A percentile compares a stretch with the other conserved stretches of the same genome.
Evolutionary conservation across 2,329 filamentous ascomycete species (phyloP).

Genomic region (Apiospora saccharicola): DNA sequence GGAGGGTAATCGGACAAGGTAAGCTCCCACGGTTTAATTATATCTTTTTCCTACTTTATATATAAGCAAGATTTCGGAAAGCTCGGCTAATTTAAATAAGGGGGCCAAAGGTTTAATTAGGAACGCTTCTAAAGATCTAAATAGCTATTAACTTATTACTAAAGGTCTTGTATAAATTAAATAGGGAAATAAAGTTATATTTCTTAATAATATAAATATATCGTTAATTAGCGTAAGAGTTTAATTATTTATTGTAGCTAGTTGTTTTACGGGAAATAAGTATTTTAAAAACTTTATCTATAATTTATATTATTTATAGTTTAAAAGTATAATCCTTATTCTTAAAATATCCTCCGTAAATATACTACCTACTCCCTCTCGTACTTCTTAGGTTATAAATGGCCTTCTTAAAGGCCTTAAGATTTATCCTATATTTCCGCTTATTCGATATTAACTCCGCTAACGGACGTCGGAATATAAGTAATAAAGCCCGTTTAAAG

Average conservation of each 20-base stretch:
- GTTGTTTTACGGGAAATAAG: background rate
- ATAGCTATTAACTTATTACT: background rate
- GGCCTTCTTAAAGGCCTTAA: background rate
- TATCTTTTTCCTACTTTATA: background rate
- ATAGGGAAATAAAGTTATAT: background rate
- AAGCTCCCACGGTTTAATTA: background rate
- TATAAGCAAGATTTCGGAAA: background rate
- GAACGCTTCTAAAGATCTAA: background rate
- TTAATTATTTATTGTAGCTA: background rate
- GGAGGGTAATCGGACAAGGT: background rate
- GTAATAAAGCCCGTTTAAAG: constrained; percentile 14
- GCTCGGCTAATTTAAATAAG: background rate
- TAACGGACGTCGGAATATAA: background rate
- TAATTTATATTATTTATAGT: background rate
- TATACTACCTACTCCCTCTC: background rate
- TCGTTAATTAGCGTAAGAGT: background rate
- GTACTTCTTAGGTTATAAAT: background rate
- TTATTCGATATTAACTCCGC: constrained; percentile 14
- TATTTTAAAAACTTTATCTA: background rate
- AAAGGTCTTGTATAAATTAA: background rate
- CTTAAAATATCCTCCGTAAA: constrained; percentile 8
- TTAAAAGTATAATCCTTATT: background rate
- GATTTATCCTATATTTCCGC: constrained; percentile 1
- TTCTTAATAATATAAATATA: background rate
- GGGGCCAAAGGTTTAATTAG: background rate